A percentile compares a stretch with the other conserved stretches of the same genome.
Evolutionary conservation across 1,139 yeast genomes (phyloP).

Genomic region (Magnusiomyces magnusii): DNA sequence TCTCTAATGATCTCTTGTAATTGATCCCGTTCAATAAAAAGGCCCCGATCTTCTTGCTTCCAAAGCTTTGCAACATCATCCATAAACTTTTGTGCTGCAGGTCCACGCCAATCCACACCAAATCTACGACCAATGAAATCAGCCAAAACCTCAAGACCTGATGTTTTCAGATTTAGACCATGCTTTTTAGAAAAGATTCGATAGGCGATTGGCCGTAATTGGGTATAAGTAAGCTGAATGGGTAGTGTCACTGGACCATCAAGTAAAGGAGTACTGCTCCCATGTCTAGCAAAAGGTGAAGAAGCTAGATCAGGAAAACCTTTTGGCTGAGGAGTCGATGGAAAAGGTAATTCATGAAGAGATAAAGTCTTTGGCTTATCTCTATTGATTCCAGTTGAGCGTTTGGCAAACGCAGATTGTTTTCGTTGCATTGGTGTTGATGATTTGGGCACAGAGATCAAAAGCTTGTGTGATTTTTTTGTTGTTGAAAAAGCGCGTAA

Average conservation of each 20-base stretch:
- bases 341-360: neutral
- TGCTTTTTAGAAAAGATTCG: conserved; percentile 84
- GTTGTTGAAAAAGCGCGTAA: neutral
- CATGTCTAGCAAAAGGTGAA: neutral
- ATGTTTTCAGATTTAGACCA: conserved; percentile 82
- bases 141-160: conserved; percentile 68
- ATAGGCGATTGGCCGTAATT: conserved; percentile 85
- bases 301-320: neutral
- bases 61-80: conserved; percentile 77
- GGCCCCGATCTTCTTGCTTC: conserved; percentile 83
- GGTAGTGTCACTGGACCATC: conserved; percentile 43
- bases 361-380: neutral
- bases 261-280: neutral
- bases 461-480: neutral
- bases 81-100: conserved; percentile 55
- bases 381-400: neutral
- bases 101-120: conserved; percentile 82
- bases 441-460: neutral
- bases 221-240: conserved; percentile 66
- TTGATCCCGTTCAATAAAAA: conserved; percentile 73
- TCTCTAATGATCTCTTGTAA: conserved; percentile 59
- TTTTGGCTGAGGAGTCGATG: neutral
- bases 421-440: neutral
- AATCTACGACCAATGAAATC: conserved; percentile 63
- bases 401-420: neutral